Percentiles rank a stretch among this genome's conserved stretches.
phyloP scores from a whole-genome alignment of 2,329 filamentous ascomycete genomes.

The Pseudomassariella vexata region DNA sequence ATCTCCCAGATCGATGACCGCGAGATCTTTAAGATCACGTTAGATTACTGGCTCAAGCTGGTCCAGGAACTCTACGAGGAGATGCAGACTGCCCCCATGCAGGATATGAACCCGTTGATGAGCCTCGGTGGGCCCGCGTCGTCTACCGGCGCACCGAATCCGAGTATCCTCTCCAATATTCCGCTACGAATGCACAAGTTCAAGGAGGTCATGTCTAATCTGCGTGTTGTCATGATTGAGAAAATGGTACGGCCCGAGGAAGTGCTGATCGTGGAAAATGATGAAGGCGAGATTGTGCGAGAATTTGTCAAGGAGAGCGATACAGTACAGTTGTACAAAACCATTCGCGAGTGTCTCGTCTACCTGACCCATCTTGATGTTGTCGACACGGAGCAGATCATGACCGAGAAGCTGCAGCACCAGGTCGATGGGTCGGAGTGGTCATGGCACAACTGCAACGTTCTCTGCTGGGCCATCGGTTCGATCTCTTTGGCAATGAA shows the following conservation, averaged over 20 bases:
- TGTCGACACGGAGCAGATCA: conserved; percentile 95
- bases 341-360: conserved; percentile 91
- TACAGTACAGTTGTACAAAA: conserved; percentile 98
- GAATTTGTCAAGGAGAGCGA: conserved; percentile 99
- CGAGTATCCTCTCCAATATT: conserved; percentile 78
- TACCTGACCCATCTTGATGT: conserved; percentile 97
- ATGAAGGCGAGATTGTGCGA: conserved; percentile 96
- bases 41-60: conserved; percentile 98
- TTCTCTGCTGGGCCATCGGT: conserved; percentile 97
- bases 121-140: conserved; percentile 68
- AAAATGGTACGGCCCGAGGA: conserved; percentile 99
- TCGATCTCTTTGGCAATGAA: conserved; percentile 99
- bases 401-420: conserved; percentile 95
- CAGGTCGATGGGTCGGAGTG: conserved; percentile 95
- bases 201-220: conserved; percentile 84
- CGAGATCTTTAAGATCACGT: conserved; percentile 98
- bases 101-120: conserved; percentile 84
- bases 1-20: conserved; percentile 98
- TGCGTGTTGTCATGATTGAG: conserved; percentile 98
- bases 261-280: conserved; percentile 98
- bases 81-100: conserved; percentile 93
- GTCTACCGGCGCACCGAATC: conserved; percentile 79
- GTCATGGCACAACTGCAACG: conserved; percentile 99
- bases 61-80: conserved; percentile 98
- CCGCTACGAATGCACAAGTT: conserved; percentile 98